phyloP scores from a whole-genome alignment of 352 stramenopile species.

The Phytophthora quininea region DNA sequence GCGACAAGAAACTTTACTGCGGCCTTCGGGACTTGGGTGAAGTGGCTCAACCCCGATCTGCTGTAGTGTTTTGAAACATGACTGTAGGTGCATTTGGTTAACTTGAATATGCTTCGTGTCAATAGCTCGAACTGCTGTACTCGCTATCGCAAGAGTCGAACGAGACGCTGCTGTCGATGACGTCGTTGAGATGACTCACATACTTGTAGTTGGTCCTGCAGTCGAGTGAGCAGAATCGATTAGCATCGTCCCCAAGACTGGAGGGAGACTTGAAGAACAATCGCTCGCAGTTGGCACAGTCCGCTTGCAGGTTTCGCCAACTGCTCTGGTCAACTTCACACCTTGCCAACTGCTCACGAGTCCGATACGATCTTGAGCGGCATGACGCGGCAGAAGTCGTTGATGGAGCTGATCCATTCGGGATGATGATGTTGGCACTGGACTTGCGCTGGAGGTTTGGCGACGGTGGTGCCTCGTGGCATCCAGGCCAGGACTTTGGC shows the following conservation, averaged over 20 bases:
- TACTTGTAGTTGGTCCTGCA: slow-evolving; percentile 49
- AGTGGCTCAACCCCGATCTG: slow-evolving; percentile 5
- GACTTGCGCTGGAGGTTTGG: not conserved
- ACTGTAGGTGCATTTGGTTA: too few species aligned
- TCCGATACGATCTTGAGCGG: not conserved
- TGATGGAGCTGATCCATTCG: not conserved
- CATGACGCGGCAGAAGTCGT: not conserved
- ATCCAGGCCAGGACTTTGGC: slow-evolving; percentile 24
- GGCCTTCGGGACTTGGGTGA: slow-evolving; percentile 1
- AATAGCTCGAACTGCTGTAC: too few species aligned
- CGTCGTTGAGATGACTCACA: slow-evolving; percentile 21
- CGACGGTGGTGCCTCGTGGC: not conserved
- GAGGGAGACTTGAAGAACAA: slow-evolving; percentile 31
- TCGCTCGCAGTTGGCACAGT: slow-evolving; percentile 25
- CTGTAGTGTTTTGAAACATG: not conserved
- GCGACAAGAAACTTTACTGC: not conserved
- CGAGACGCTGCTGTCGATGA: slow-evolving; percentile 3
- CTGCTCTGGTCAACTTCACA: not conserved
- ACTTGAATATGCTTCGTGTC: too few species aligned
- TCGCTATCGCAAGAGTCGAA: not conserved
- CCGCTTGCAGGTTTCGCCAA: slow-evolving; percentile 22
- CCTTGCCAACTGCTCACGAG: not conserved
- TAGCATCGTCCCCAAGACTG: not conserved
- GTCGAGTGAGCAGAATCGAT: slow-evolving; percentile 51
- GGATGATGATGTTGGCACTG: slow-evolving; percentile 22